Base-by-base conservation (phyloP, 2,329 filamentous ascomycete species). In the Trichocomaceae sp. region DNA sequence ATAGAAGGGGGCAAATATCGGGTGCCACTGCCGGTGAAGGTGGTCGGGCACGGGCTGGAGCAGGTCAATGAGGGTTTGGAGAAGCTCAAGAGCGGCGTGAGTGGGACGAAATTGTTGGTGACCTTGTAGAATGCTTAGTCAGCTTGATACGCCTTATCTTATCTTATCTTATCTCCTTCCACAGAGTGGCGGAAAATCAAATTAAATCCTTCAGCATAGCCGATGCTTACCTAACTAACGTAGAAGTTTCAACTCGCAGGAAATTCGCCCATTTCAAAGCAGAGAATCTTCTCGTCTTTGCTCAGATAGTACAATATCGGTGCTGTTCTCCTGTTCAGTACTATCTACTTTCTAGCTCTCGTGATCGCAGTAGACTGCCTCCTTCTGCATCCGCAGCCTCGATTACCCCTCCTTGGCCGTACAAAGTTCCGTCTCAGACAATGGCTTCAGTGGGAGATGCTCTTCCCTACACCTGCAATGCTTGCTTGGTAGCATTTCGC, bases 401-500 rank as follows among this genome's bases (percentile, higher is more conserved):
- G n/a, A 42, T 19, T 42, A 42, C 39, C 39, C 39, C 39, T 42
- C 39, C 39, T 42, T 22, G 8, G 17, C 65, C 26, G 2, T 26
- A 69, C 67, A 53, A 62, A 29, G 29, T 26, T 69, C 19, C 69
- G 44, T 81, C 31, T 39, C 22, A 17, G 15, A 45, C 22, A 9
- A 53, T 53, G 51, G 50, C 50, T 44, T 53, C 50, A 26, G 47
- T 50, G 33, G 55, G 50, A 46, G 55, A 57, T 22, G 79, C 85
- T 23, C 90, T 96, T 69, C 92, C 93, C 1, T 99, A 92, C 75
- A 97, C 92, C 54, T 99, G 93, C 83, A 99, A 97, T 74, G 93
- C 91, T 56, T 99, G 93, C 69, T 90, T 96, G 71, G 91, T 99
- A 63, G 93, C 92, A 51, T 99, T 97, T 75, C 86, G 92, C 62